A percentile compares a stretch with the other conserved stretches of the same genome.
These are phyloP conservation scores for Pneumocystis wakefieldiae DNA, from an alignment of 1,139 yeast species.

Conservation along the genomic window DNA sequence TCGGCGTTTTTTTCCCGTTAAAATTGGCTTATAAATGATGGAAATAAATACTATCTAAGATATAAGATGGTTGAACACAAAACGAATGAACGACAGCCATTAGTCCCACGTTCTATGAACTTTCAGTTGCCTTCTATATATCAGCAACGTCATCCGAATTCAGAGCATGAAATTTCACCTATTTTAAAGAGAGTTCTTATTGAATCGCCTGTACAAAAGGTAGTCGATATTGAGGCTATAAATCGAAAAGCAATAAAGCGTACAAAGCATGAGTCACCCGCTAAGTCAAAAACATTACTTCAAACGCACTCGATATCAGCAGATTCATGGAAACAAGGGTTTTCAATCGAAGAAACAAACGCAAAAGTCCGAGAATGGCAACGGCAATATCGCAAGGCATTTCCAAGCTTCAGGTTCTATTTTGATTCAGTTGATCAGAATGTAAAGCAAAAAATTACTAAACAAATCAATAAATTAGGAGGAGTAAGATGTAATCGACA, in stretches of 20 bases:
- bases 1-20: neutral
- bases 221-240: neutral
- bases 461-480: constrained; percentile 23
- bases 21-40: neutral
- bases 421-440: constrained; percentile 55
- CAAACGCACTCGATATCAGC: neutral
- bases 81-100: neutral
- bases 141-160: neutral
- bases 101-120: neutral
- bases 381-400: constrained; percentile 60
- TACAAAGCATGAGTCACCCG: neutral
- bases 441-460: constrained; percentile 38
- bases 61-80: neutral
- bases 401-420: constrained; percentile 60
- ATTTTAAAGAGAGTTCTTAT: neutral
- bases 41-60: neutral
- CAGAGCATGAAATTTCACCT: neutral
- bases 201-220: neutral
- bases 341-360: neutral
- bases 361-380: constrained; percentile 41
- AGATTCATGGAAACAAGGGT: neutral
- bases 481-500: constrained; percentile 15
- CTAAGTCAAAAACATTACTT: neutral
- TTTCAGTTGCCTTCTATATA: neutral
- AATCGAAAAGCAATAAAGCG: neutral